phyloP scores from a whole-genome alignment of 75 land plant species.

The Picea glauca region DNA sequence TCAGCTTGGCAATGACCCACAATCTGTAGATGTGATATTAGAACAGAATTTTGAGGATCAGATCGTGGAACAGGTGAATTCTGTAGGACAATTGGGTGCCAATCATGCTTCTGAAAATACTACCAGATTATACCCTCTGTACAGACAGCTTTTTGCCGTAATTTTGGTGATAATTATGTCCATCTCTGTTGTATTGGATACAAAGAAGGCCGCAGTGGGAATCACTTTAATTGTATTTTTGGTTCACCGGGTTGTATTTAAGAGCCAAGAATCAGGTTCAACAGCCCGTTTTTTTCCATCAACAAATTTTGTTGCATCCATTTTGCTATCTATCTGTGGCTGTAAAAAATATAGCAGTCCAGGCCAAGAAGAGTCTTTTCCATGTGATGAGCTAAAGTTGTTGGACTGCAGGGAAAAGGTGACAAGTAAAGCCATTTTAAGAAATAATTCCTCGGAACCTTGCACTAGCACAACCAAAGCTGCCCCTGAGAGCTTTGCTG shows the following conservation, averaged over 20 bases:
- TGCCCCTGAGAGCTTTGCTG: background rate
- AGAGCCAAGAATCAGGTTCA: too few species aligned
- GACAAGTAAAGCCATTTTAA: background rate
- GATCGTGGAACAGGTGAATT: background rate
- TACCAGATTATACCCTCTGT: background rate
- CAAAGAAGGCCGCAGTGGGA: constrained; percentile 4
- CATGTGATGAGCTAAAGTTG: too few species aligned
- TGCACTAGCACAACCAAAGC: background rate
- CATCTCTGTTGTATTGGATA: constrained; percentile 4
- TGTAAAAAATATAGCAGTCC: too few species aligned
- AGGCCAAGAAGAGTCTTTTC: background rate
- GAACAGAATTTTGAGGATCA: background rate
- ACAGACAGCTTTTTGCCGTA: background rate
- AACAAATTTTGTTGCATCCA: background rate
- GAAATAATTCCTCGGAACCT: background rate
- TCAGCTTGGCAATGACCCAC: background rate
- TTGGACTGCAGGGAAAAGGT: background rate
- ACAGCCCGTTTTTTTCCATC: background rate
- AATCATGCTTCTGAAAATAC: too few species aligned
- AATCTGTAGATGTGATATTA: background rate
- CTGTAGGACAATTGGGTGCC: background rate
- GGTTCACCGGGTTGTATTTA: background rate
- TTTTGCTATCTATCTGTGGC: background rate
- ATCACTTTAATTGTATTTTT: constrained; percentile 2
- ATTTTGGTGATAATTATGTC: background rate